Evolutionary conservation across 768 basidiomycete genomes (phyloP), one percentile per base, ranked within the genome.

Genomic region (Mycena sanguinolenta): DNA sequence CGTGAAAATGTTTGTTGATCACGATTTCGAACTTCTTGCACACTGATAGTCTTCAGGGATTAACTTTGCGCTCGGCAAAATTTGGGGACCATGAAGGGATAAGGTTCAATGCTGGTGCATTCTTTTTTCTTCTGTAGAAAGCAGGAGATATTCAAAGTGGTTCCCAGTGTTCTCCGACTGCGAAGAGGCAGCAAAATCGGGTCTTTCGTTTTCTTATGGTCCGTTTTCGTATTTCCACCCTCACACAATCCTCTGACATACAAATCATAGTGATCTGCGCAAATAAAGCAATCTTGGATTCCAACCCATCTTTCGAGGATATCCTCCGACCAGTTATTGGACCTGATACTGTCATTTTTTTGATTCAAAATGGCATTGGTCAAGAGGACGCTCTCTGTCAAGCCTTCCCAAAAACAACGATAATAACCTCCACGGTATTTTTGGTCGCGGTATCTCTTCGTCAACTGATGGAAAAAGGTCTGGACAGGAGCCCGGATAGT

Each of bases 361-460:
- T 69, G 55, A 69, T 69, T 23, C 68, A 69, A 28, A 69, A 69
- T 25, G 68, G 68, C 4, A 53, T 69, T 52, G 68, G 68, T 21
- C 61, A 63, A 19, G 68, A 69, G 32, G 68, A 50, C 8, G 23
- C 23, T n/a, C 49, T 69, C 32, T 55, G 57, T 25, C 23, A 44
- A 23, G 61, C 57, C 10, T 69, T 69, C 58, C 68, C 68, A 23
- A 38, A 34, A 13, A 69, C 53, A 3, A 69, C 68, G 17, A 59
- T 69, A 32, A 58, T 69, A 6, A n/a, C 61, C 8, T 69, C 53
- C 19, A 61, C 44, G 57, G 68, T 69, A 53, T 19, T 27, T 25
- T 42, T 65, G 10, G 17, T 17, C 25, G 10, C 19, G 58, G 16
- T 19, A 46, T 9, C 16, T 39, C 49, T 44, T 54, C 46, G n/a